Percentiles rank a stretch among this genome's conserved stretches.
phyloP scores from a whole-genome alignment of 2,329 filamentous ascomycete species.

The Neofusicoccum cordaticola region DNA sequence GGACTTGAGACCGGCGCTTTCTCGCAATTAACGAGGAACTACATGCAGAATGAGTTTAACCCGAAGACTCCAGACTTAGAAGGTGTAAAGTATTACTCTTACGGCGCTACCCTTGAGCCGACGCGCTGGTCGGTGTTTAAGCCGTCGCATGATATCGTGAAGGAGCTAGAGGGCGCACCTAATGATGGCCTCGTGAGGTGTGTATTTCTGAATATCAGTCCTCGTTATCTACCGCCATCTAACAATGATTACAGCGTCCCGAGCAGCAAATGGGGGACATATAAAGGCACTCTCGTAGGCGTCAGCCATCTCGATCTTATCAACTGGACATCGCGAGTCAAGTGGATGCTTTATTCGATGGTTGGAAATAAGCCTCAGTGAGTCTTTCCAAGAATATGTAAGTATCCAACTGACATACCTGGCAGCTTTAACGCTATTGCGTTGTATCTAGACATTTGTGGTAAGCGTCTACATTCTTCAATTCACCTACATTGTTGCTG shows the following conservation, averaged over 20 bases:
- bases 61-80: constrained; percentile 55
- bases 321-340: constrained; percentile 63
- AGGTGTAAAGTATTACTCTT: constrained; percentile 60
- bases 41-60: constrained; percentile 60
- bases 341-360: constrained; percentile 57
- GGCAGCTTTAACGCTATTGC: constrained; percentile 61
- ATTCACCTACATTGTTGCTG: background rate
- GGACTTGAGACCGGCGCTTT: constrained; percentile 60
- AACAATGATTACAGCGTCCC: constrained; percentile 42
- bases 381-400: constrained; percentile 21
- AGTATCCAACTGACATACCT: constrained; percentile 17
- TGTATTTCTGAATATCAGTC: background rate
- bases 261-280: constrained; percentile 60
- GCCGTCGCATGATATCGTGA: constrained; percentile 55
- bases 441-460: constrained; percentile 65
- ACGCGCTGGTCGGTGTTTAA: constrained; percentile 57
- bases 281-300: constrained; percentile 62
- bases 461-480: constrained; percentile 34
- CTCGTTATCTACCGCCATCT: background rate
- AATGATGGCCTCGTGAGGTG: constrained; percentile 63
- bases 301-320: constrained; percentile 65
- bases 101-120: constrained; percentile 58
- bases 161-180: constrained; percentile 52
- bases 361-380: constrained; percentile 56
- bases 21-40: constrained; percentile 57